phyloP scores from a whole-genome alignment of 331 rosid species.

The Rosa hybrid region DNA sequence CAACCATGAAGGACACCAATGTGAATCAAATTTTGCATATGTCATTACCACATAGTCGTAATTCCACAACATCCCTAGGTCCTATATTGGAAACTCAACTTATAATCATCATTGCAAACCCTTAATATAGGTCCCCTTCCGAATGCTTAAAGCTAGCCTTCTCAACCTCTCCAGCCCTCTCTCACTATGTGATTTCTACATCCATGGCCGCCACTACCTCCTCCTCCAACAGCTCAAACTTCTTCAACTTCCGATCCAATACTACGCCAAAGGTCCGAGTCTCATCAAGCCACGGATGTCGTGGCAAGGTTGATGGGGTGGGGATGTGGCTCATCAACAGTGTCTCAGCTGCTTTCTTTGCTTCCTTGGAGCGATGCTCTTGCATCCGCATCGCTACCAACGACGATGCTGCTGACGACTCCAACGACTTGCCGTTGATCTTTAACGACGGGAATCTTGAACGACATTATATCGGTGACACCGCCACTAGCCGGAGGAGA shows the following conservation, averaged over 20 bases:
- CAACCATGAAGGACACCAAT: background rate
- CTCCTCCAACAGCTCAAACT: constrained; percentile 39
- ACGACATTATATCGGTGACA: constrained; percentile 31
- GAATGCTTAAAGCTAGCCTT: constrained; percentile 18
- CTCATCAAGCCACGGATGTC: constrained; percentile 41
- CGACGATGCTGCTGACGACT: constrained; percentile 52
- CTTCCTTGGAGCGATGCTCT: constrained; percentile 67
- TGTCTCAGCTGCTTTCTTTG: constrained; percentile 62
- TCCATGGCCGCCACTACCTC: constrained; percentile 68
- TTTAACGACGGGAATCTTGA: constrained; percentile 59
- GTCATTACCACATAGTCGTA: background rate
- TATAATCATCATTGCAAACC: constrained; percentile 16
- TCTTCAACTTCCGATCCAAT: constrained; percentile 54
- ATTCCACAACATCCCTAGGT: background rate
- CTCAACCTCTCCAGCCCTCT: constrained; percentile 18
- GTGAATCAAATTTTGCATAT: background rate
- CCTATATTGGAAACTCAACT: constrained; percentile 21
- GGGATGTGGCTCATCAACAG: constrained; percentile 79
- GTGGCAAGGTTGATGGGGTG: constrained; percentile 66
- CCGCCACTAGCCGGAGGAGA: constrained; percentile 50
- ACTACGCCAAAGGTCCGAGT: constrained; percentile 30
- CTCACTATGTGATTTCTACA: background rate
- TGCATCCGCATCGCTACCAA: constrained; percentile 74
- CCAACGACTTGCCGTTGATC: constrained; percentile 71
- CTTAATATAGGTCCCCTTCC: constrained; percentile 15